Evolutionary conservation across 2,329 filamentous ascomycete species (phyloP).

Genomic region (Diaporthe capsici): DNA sequence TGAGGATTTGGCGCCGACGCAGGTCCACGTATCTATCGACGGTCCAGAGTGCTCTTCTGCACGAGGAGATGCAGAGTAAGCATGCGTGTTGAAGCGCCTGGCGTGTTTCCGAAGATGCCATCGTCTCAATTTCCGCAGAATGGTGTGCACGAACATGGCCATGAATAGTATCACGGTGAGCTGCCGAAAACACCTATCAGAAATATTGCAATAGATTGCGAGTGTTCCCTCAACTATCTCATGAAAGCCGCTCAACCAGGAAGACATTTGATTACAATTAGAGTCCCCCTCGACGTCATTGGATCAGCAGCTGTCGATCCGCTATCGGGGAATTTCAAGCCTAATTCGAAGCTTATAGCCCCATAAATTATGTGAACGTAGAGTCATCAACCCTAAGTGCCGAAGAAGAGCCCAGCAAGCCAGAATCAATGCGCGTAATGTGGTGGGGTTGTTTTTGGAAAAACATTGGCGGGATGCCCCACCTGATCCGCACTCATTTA

Average conservation of each 20-base stretch:
- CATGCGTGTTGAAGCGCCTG: not conserved
- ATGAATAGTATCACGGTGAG: not conserved
- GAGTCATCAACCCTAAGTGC: not conserved
- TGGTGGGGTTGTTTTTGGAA: not conserved
- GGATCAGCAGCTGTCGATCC: not conserved
- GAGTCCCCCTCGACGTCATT: not conserved
- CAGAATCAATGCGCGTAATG: not conserved
- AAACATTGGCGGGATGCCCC: not conserved
- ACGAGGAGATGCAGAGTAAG: constrained; percentile 1
- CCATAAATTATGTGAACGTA: not conserved
- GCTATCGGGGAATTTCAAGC: constrained; percentile 29
- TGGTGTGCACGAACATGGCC: not conserved
- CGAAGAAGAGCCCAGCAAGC: not conserved
- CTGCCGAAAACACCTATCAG: not conserved
- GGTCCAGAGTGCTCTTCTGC: not conserved
- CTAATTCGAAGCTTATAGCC: constrained; percentile 31
- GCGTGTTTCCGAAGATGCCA: too few species aligned
- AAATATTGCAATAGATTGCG: not conserved
- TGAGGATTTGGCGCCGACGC: not conserved
- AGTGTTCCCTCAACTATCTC: not conserved
- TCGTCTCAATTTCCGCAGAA: not conserved
- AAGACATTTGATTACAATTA: not conserved
- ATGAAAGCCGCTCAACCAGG: too few species aligned
- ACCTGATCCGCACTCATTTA: not conserved
- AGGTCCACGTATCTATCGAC: not conserved